These are phyloP conservation scores for Leucosporidium scottii DNA, from an alignment of 768 basidiomycete species.

Conservation along the genomic window DNA sequence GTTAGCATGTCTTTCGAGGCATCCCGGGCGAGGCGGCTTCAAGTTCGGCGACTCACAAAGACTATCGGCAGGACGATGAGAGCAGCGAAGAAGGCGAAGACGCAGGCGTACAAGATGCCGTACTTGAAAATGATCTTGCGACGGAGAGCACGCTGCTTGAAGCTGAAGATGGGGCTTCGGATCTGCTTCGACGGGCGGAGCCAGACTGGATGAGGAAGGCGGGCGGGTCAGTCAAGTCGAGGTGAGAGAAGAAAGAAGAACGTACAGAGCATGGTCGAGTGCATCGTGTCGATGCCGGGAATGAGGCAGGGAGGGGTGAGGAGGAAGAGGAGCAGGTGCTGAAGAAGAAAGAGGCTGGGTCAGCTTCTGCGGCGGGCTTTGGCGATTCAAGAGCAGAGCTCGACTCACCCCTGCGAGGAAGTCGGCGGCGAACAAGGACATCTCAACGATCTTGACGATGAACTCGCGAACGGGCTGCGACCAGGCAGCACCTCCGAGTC, in stretches of 20 bases:
- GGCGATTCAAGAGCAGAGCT: no score
- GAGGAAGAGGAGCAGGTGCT: constrained; percentile 70
- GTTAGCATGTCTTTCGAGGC: no score
- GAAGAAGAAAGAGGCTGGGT: not conserved
- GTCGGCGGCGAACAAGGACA: constrained; percentile 92
- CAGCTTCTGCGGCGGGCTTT: constrained; percentile 51
- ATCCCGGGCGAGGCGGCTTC: no score
- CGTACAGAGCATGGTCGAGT: constrained; percentile 69
- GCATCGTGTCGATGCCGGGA: constrained; percentile 84
- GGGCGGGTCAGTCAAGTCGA: no score
- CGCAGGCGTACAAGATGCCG: constrained; percentile 63
- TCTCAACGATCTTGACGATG: constrained; percentile 93
- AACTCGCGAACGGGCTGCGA: constrained; percentile 98
- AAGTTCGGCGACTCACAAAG: not conserved
- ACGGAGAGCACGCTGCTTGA: constrained; percentile 72
- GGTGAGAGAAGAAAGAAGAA: not conserved
- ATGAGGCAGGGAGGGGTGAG: constrained; percentile 78
- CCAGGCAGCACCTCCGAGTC: constrained; percentile 81
- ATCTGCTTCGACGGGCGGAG: constrained; percentile 89
- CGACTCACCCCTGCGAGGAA: constrained; percentile 52
- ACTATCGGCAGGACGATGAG: constrained; percentile 54
- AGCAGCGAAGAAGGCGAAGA: constrained; percentile 63
- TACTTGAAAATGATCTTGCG: constrained; percentile 57
- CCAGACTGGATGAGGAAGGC: constrained; percentile 54
- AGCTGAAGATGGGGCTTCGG: constrained; percentile 76